Conservation (phyloP, 2,329 filamentous ascomycete species). For the Fusarium phyllophilum region DNA sequence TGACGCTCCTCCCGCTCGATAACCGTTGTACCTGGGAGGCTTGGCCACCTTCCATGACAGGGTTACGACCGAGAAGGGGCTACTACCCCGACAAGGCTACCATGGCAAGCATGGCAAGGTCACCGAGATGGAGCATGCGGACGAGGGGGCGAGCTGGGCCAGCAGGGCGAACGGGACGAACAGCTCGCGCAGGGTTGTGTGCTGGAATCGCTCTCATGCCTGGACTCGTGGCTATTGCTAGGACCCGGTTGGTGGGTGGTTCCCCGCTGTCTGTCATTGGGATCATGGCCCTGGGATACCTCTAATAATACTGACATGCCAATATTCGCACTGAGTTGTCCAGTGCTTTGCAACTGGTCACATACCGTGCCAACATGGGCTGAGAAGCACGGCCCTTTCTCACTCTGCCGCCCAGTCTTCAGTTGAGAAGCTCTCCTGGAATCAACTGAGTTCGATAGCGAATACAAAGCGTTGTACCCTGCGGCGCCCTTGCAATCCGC, state of each 20-base stretch:
- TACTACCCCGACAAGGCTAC: conserved; percentile 42
- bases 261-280: conserved; percentile 43
- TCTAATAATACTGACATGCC: conserved; percentile 25
- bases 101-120: conserved; percentile 39
- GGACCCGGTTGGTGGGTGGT: conserved; percentile 42
- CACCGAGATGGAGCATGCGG: conserved; percentile 32
- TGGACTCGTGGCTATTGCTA: conserved; percentile 40
- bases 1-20: conserved; percentile 17
- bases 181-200: conserved; percentile 39
- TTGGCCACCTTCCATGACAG: conserved; percentile 45
- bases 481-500: conserved; percentile 29
- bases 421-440: conserved; percentile 10
- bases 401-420: conserved; percentile 7
- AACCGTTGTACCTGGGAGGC: conserved; percentile 9
- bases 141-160: conserved; percentile 38
- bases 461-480: conserved; percentile 32
- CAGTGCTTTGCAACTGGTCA: background rate
- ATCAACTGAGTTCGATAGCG: conserved; percentile 20
- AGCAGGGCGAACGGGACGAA: conserved; percentile 41
- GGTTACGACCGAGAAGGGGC: conserved; percentile 44
- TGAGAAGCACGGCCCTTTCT: conserved; percentile 30
- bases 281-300: conserved; percentile 29
- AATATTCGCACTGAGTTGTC: conserved; percentile 26
- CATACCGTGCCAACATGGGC: conserved; percentile 26
- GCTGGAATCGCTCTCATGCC: conserved; percentile 37